Base-by-base conservation (phyloP, 176 grass and related monocot genomes). In the Carex parvula region DNA sequence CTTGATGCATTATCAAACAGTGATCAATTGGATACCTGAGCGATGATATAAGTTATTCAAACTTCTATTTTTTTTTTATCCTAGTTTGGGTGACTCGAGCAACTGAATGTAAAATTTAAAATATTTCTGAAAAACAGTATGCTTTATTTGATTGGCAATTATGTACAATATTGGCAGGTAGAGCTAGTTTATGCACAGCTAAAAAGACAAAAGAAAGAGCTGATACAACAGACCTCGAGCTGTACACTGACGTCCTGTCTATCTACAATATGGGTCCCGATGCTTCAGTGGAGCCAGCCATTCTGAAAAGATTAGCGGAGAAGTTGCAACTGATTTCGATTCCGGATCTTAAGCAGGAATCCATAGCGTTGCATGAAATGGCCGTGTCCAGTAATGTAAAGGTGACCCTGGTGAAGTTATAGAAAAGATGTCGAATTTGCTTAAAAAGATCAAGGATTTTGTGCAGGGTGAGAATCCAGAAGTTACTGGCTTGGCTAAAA, bases 381-480 rank as follows among this genome's bases (percentile, higher is more conserved):
- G 89, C 87, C 20, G 81, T 90, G 2, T 76, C 63, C 39, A 87
- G 85, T 39, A 76, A 62, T 18, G n/a, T n/a, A n/a, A n/a, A n/a
- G 86, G 91, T 32, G 91, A 93, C 87, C 93, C 89, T 24, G 93
- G 83, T 56, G 84, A 83, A 48, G 70, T 88, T 79, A 86, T 92
- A 83, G 89, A 95, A 84, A 93, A 85, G 67, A 90, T 93, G 87
- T 88, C 85, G 2, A 89, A 87, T 87, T 71, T 95, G 48, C 83
- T 99, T 9, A 95, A 95, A 75, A 99, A 72, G 86, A 92, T 98
- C 39, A 95, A 98, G 85, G 88, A 95, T 90, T 95, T 93, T 80
- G 81, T 92, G 88, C 93, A 93, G 88, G 85, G 86, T 83, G 84
- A 86, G 80, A 84, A 90, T 48, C 89, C 66, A 87, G 85, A 85